Percentiles rank a stretch among this genome's conserved stretches.
Evolutionary conservation across 169 alveolate genomes (phyloP).

Genomic region (Plasmodium gaboni): DNA sequence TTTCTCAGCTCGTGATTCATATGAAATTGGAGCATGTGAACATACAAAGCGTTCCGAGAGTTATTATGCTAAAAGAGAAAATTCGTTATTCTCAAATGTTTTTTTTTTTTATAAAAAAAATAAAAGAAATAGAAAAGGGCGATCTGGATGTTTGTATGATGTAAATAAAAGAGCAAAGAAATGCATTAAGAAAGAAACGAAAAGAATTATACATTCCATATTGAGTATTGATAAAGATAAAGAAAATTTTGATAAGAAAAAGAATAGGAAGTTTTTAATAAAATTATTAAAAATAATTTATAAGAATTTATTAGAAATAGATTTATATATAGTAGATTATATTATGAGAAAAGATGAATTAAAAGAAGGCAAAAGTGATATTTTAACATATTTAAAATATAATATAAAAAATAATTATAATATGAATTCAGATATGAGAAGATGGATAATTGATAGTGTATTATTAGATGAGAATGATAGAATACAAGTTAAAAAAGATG

Average conservation of each 20-base stretch:
- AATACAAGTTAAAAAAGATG: conserved; percentile 65
- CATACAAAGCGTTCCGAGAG: background rate
- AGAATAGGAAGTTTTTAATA: conserved; percentile 44
- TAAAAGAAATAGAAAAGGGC: background rate
- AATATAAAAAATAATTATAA: conserved; percentile 59
- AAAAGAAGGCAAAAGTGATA: background rate
- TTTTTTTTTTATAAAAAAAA: background rate
- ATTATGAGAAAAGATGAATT: conserved; percentile 29
- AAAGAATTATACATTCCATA: conserved; percentile 24
- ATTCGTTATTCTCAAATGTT: background rate
- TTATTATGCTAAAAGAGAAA: background rate
- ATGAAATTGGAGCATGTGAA: too few relatives aligned
- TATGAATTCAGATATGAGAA: conserved; percentile 35
- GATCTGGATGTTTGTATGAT: background rate
- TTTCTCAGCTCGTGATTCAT: conserved; percentile 10
- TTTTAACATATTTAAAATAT: conserved; percentile 47
- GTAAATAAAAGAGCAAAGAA: conserved; percentile 15
- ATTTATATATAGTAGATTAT: conserved; percentile 63
- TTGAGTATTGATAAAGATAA: conserved; percentile 15
- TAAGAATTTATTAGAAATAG: conserved; percentile 51
- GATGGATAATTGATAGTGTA: conserved; percentile 71
- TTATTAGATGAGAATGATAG: conserved; percentile 62
- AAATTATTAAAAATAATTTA: conserved; percentile 57
- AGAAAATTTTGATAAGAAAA: conserved; percentile 20
- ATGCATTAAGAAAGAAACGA: conserved; percentile 17